These are phyloP conservation scores for Aspergillus egyptiacus DNA, from an alignment of 495 filamentous ascomycete genomes.

Conservation along the genomic window DNA sequence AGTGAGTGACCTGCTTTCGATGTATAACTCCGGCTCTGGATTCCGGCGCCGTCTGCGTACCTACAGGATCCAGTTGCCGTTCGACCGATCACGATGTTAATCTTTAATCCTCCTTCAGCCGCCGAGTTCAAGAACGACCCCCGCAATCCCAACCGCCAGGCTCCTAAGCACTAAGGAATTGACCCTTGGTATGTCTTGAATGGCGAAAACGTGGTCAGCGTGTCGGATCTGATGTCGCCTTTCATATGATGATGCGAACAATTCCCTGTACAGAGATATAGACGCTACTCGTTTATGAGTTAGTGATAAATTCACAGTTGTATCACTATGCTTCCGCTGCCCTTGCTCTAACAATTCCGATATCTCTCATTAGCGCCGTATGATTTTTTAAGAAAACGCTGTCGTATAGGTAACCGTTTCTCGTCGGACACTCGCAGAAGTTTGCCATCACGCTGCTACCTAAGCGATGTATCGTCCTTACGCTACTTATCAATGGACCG, in stretches of 20 bases:
- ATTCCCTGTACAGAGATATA: constrained; percentile 43
- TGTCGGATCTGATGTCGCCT: constrained; percentile 19
- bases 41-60: too few species aligned
- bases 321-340: constrained; percentile 27
- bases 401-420: background rate
- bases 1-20: constrained; percentile 53
- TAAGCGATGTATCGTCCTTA: too few species aligned
- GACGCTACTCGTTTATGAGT: constrained; percentile 33
- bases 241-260: constrained; percentile 29
- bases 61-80: too few species aligned
- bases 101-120: constrained; percentile 44
- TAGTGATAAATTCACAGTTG: constrained; percentile 43
- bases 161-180: constrained; percentile 36
- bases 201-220: constrained; percentile 10
- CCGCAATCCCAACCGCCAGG: constrained; percentile 71
- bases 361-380: background rate
- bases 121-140: constrained; percentile 95
- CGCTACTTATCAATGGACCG: too few species aligned
- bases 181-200: constrained; percentile 2
- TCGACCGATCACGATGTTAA: constrained; percentile 16
- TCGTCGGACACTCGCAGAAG: background rate
- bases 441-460: too few species aligned
- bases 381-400: too few species aligned
- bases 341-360: background rate
- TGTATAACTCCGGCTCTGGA: background rate